Evolutionary conservation across 2,329 filamentous ascomycete species (phyloP).

Genomic region (Exserohilum rostratum): DNA sequence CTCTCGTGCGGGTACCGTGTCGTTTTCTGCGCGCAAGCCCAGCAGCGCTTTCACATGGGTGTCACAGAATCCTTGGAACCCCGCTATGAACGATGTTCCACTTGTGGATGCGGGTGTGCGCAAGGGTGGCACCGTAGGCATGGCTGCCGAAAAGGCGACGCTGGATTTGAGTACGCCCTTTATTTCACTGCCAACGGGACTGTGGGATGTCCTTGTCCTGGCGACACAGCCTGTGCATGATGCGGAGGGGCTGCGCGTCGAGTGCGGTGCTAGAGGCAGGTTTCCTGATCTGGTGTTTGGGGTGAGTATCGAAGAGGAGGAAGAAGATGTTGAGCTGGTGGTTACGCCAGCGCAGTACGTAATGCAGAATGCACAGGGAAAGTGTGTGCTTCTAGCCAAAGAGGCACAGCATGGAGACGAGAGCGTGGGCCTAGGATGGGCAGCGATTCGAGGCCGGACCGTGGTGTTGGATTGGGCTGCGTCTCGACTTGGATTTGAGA

Average conservation of each 20-base stretch:
- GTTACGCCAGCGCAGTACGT: conserved; percentile 27
- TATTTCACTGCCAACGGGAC: conserved; percentile 14
- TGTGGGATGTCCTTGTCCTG: conserved; percentile 24
- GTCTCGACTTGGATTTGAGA: conserved; percentile 17
- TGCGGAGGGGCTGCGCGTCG: conserved; percentile 11
- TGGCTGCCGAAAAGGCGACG: conserved; percentile 5
- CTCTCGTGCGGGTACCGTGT: background rate
- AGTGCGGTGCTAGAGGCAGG: conserved; percentile 12
- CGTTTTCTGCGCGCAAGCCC: background rate
- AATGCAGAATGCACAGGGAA: conserved; percentile 11
- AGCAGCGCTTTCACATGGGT: background rate
- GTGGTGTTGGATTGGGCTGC: conserved; percentile 22
- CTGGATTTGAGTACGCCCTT: conserved; percentile 23
- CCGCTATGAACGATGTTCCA: conserved; percentile 5
- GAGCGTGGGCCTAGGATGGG: conserved; percentile 22
- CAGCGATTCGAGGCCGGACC: conserved; percentile 21
- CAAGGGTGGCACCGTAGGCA: conserved; percentile 23
- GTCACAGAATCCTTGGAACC: background rate
- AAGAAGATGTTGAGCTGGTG: conserved; percentile 13
- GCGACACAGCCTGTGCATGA: conserved; percentile 9
- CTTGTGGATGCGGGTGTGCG: conserved; percentile 20
- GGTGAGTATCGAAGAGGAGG: background rate
- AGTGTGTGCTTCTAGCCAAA: conserved; percentile 20
- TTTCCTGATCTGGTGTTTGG: conserved; percentile 29
- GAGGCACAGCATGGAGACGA: conserved; percentile 6